These are phyloP conservation scores for Leptographium galeiforme DNA, from an alignment of 2,329 filamentous ascomycete species.

Conservation along the genomic window DNA sequence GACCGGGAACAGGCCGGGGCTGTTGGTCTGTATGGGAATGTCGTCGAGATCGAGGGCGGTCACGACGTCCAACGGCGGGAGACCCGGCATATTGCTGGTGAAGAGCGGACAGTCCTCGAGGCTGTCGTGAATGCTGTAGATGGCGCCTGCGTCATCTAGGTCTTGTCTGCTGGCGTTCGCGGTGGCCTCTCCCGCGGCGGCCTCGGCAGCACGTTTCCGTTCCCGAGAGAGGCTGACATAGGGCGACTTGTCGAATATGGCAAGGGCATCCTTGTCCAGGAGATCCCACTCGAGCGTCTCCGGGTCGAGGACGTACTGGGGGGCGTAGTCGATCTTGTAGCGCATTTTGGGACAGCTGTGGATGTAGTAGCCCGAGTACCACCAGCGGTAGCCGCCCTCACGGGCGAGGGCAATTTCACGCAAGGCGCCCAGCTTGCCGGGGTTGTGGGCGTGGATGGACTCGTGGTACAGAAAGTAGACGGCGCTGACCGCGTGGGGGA, in stretches of 20 bases:
- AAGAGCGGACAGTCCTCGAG: conserved; percentile 32
- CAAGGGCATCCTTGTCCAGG: conserved; percentile 37
- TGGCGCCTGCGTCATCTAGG: conserved; percentile 9
- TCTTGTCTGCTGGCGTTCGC: too few species aligned
- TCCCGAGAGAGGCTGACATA: conserved; percentile 37
- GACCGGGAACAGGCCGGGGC: conserved; percentile 25
- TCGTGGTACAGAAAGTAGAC: conserved; percentile 77
- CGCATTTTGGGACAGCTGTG: conserved; percentile 71
- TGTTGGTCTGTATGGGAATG: conserved; percentile 39
- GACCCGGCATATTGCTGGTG: conserved; percentile 51
- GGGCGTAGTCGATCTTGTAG: conserved; percentile 70
- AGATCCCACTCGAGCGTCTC: conserved; percentile 49
- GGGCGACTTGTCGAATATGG: conserved; percentile 36
- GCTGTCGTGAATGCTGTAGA: conserved; percentile 11
- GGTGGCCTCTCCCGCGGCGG: not conserved
- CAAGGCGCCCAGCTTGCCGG: conserved; percentile 65
- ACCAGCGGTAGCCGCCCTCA: conserved; percentile 59
- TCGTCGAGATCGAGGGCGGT: conserved; percentile 41
- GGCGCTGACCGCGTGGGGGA: conserved; percentile 64
- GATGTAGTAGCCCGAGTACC: conserved; percentile 75
- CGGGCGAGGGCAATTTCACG: conserved; percentile 57
- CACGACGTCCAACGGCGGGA: conserved; percentile 42
- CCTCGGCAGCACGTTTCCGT: conserved; percentile 9
- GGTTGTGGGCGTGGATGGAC: conserved; percentile 54
- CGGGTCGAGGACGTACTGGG: conserved; percentile 62